A percentile compares a stretch with the other conserved stretches of the same genome.
These are phyloP conservation scores for Coffea canephora DNA, from an alignment of 257 asterid genomes.

Conservation along the genomic window DNA sequence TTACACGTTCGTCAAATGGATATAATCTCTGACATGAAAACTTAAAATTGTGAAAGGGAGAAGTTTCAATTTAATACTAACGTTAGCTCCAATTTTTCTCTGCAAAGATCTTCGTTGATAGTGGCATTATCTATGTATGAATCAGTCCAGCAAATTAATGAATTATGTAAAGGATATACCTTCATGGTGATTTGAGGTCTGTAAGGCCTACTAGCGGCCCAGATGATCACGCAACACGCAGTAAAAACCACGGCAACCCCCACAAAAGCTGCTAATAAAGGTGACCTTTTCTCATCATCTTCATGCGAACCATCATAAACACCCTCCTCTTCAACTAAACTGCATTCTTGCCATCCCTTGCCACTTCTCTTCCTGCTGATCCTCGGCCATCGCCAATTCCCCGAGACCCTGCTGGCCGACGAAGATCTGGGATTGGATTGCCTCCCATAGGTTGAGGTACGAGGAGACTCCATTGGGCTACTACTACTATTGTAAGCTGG, in stretches of 20 bases:
- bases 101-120: not conserved
- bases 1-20: not conserved
- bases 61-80: not conserved
- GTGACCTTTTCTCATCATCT: constrained; percentile 21
- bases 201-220: constrained; percentile 50
- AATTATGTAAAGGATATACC: constrained; percentile 31
- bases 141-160: not conserved
- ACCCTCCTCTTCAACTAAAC: constrained; percentile 46
- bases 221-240: constrained; percentile 38
- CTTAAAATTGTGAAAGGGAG: not conserved
- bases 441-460: constrained; percentile 26
- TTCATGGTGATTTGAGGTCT: constrained; percentile 39
- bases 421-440: constrained; percentile 39
- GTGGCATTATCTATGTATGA: too few species aligned
- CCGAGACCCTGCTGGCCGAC: constrained; percentile 52
- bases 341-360: constrained; percentile 42
- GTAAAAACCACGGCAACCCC: constrained; percentile 27
- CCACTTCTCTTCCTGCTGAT: constrained; percentile 29
- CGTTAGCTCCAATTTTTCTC: not conserved
- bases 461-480: constrained; percentile 51
- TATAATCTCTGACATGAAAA: not conserved
- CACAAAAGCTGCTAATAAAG: constrained; percentile 16
- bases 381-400: constrained; percentile 30
- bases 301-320: constrained; percentile 24
- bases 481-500: constrained; percentile 23